Evolutionary conservation across 805 yeast genomes (phyloP).

Genomic region (Priceomyces medius): DNA sequence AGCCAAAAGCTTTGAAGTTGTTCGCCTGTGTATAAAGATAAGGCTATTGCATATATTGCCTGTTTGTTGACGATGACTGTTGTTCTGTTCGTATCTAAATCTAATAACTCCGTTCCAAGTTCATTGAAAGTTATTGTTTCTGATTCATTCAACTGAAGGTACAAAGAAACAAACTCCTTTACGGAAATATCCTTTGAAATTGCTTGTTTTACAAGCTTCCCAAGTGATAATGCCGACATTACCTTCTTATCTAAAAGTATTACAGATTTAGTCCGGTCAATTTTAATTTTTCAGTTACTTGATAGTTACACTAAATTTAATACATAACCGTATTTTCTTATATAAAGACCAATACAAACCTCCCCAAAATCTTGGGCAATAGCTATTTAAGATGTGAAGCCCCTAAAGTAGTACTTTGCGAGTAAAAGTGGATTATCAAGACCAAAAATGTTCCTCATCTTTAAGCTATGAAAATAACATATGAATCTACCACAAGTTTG

Average conservation of each 20-base stretch:
- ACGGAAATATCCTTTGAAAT: conserved; percentile 19
- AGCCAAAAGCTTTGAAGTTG: conserved; percentile 24
- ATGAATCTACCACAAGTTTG: conserved; percentile 19
- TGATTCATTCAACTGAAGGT: conserved; percentile 25
- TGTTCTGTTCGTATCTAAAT: conserved; percentile 10
- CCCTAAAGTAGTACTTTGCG: no score
- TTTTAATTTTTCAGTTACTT: no score
- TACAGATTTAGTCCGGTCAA: no score
- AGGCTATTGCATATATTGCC: conserved; percentile 16
- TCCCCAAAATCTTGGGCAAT: no score
- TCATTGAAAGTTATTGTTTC: conserved; percentile 22
- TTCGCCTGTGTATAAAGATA: conserved; percentile 17
- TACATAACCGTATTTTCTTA: no score
- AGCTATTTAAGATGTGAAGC: no score
- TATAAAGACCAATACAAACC: no score
- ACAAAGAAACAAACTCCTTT: conserved; percentile 26
- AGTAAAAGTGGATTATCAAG: no score
- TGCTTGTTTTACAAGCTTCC: conserved; percentile 21
- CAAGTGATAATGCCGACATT: conserved; percentile 9
- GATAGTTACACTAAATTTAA: no score
- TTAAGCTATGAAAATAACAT: not conserved
- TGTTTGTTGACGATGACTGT: conserved; percentile 11
- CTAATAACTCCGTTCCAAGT: conserved; percentile 25
- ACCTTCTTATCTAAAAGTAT: not conserved
- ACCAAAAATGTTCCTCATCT: no score